Conservation (phyloP, 805 yeast genomes). For the Ogataea zsoltii region DNA sequence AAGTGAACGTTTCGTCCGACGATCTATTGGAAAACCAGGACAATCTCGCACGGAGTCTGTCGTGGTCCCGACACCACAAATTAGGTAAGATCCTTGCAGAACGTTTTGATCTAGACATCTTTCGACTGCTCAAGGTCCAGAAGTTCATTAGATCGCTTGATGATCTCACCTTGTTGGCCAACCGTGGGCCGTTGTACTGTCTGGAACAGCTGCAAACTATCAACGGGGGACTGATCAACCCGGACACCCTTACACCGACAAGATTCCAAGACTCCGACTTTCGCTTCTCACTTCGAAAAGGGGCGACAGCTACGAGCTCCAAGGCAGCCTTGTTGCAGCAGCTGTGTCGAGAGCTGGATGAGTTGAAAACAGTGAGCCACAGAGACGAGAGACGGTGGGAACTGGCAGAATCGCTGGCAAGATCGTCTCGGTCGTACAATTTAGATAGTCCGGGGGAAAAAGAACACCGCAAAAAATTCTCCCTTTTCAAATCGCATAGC, state of each 20-base stretch:
- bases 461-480: not conserved
- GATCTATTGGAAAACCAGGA: not conserved
- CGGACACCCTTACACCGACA: not conserved
- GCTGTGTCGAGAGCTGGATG: not conserved
- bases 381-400: not conserved
- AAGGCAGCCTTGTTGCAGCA: constrained; percentile 3
- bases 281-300: not conserved
- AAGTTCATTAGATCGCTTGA: constrained; percentile 8
- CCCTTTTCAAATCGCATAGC: not conserved
- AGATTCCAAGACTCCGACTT: constrained; percentile 6
- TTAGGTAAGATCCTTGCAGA: constrained; percentile 3
- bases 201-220: constrained; percentile 6
- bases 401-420: not conserved
- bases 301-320: not conserved
- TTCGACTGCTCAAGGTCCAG: constrained; percentile 6
- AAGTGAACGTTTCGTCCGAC: not conserved
- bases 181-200: not conserved
- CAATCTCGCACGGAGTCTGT: not conserved
- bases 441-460: not conserved
- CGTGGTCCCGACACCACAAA: not conserved
- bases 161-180: not conserved
- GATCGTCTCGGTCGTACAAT: not conserved
- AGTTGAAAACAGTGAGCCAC: too few species aligned
- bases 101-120: constrained; percentile 5
- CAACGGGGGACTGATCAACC: constrained; percentile 3